Base-by-base conservation (phyloP, 345 rosid species). In the Lepidium didymum region DNA sequence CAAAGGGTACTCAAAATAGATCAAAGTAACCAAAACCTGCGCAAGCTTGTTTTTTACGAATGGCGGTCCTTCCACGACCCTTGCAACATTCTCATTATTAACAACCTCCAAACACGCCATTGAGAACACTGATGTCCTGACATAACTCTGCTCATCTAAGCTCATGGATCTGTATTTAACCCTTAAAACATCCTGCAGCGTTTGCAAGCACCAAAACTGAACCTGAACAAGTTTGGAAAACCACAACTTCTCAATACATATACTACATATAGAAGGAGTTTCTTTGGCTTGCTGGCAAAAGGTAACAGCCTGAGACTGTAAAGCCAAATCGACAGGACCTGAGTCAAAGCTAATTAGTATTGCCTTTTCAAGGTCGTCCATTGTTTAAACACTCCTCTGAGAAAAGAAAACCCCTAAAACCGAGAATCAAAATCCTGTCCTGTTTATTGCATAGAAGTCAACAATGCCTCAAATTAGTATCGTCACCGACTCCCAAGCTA, bases 181-280 rank as follows among this genome's bases (percentile, higher is more conserved):
- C 51, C 76, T 78, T 23, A 89, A 68, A 10, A 89, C 90, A 37
- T 94, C 97, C 10, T 87, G 87, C 27, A 90, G 64, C 66, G 92
- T 84, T 81, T 94, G 99, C 53, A 94, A 78, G 53, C 96, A 88
- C 99, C 99, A 94, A 77, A 94, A 94, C 87, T 87, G 97, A 55
- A 93, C 96, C 68, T 87, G 88, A 14, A 77, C 83, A 23, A 85
- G 78, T 53, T 66, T 80, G 74, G 81, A 94, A 65, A 80, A 76
- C 45, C 82, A 73, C 60, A 94, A 73, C 77, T 87, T 94, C 75
- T 90, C 92, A 10, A 94, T 73, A 62, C 96, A 90, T 14, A 86
- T 68, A 33, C 84, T 72, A 51, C 86, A 84, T 7, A 87, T 72
- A 3, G 85, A 70, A 3, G 83, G 81, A 31, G 72, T 63, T 5